These are phyloP conservation scores for Penicillium occitanis DNA, from an alignment of 2,329 filamentous ascomycete genomes.

Conservation along the genomic window DNA sequence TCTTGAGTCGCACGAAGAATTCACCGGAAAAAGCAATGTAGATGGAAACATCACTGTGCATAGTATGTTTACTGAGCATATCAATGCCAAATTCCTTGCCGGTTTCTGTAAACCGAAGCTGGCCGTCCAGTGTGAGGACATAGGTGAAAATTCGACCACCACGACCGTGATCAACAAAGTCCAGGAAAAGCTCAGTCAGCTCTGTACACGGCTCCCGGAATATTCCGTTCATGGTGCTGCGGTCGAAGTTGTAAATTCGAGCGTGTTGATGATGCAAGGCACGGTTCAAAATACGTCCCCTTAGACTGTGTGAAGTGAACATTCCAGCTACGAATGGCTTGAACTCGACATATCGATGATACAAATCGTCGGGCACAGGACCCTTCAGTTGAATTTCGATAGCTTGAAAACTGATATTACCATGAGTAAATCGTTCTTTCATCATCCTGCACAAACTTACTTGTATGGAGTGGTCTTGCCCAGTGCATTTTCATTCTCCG, in stretches of 20 bases:
- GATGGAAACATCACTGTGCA: conserved; percentile 89
- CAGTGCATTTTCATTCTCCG: conserved; percentile 55
- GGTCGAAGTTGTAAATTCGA: conserved; percentile 85
- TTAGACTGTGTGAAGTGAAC: conserved; percentile 75
- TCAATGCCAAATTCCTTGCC: conserved; percentile 95
- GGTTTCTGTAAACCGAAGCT: conserved; percentile 90
- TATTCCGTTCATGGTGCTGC: conserved; percentile 68
- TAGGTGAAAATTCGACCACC: conserved; percentile 89
- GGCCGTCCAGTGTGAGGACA: conserved; percentile 80
- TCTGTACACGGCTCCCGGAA: conserved; percentile 67
- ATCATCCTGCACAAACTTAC: conserved; percentile 50
- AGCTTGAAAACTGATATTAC: conserved; percentile 72
- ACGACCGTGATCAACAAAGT: conserved; percentile 81
- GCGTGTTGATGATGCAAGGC: conserved; percentile 87
- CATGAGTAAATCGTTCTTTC: background rate
- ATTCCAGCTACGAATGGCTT: conserved; percentile 84
- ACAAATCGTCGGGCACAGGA: conserved; percentile 75
- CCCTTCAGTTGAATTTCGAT: conserved; percentile 86
- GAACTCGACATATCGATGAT: conserved; percentile 93
- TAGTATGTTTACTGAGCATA: conserved; percentile 89
- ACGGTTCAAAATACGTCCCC: conserved; percentile 77
- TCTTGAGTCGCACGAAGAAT: conserved; percentile 79
- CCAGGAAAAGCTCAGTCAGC: conserved; percentile 76
- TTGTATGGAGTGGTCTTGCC: conserved; percentile 71
- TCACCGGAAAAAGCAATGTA: conserved; percentile 93